Conservation (phyloP, 2,329 filamentous ascomycete species). For the Penicillium fuscoglaucum region DNA sequence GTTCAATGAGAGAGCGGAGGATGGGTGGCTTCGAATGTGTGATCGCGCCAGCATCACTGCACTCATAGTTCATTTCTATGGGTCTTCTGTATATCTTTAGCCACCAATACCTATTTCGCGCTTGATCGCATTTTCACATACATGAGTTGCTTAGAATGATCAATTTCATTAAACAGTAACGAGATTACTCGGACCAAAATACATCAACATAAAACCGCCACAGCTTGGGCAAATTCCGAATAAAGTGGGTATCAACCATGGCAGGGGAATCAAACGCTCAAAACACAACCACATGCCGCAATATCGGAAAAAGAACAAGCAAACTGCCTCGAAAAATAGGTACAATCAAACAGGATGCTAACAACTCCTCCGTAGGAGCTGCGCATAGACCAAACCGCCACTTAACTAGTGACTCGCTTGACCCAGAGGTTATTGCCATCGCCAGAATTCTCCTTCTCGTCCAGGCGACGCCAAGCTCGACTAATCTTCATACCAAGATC, state of each 20-base stretch:
- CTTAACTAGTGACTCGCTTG: conserved; percentile 67
- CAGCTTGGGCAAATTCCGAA: conserved; percentile 3
- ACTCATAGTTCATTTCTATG: conserved; percentile 1
- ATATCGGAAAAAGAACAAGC: conserved; percentile 4
- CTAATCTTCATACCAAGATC: conserved; percentile 74
- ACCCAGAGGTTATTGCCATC: conserved; percentile 71
- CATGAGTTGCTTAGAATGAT: background rate
- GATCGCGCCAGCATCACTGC: conserved; percentile 5
- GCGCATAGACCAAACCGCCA: background rate
- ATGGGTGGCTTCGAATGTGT: conserved; percentile 6
- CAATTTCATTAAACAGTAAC: background rate
- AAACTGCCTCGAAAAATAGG: background rate
- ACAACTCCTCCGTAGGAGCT: background rate
- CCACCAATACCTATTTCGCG: conserved; percentile 11
- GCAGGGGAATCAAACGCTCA: conserved; percentile 12
- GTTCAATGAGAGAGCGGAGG: conserved; percentile 19
- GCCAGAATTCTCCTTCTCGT: conserved; percentile 56
- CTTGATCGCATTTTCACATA: conserved; percentile 9
- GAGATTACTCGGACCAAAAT: background rate
- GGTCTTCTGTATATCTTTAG: conserved; percentile 10
- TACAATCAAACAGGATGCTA: background rate
- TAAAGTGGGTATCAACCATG: conserved; percentile 8
- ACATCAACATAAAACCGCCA: conserved; percentile 5
- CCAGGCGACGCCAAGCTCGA: conserved; percentile 71
- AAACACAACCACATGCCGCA: conserved; percentile 3